phyloP scores from a whole-genome alignment of 73 alveolate genomes.

The Urostyla sp. region DNA sequence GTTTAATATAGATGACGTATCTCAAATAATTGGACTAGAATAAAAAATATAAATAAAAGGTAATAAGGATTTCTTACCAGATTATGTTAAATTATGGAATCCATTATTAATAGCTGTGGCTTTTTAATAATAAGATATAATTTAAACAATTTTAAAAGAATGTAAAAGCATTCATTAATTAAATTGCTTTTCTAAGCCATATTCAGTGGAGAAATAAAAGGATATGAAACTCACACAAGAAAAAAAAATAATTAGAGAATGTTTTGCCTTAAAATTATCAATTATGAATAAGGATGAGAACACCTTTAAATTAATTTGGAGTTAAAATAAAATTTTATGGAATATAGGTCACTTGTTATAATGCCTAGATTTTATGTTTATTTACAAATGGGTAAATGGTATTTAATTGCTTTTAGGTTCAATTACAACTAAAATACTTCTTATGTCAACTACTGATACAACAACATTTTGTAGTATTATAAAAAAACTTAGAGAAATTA shows the following conservation, averaged over 20 bases:
- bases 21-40: too few relatives aligned
- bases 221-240: constrained; percentile 13
- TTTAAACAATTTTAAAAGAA: too few relatives aligned
- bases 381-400: constrained; percentile 19
- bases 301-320: constrained; percentile 40
- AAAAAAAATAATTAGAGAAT: constrained; percentile 30
- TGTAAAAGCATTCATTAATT: too few relatives aligned
- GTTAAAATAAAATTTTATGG: constrained; percentile 41
- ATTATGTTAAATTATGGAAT: too few relatives aligned
- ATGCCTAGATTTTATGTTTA: constrained; percentile 10
- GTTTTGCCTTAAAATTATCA: constrained; percentile 13
- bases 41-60: too few relatives aligned
- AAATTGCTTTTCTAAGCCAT: constrained; percentile 41
- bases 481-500: neutral
- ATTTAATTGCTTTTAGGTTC: constrained; percentile 35
- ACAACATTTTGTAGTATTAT: constrained; percentile 25
- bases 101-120: too few relatives aligned
- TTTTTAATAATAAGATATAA: too few relatives aligned
- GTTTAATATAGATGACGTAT: too few relatives aligned
- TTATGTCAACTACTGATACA: constrained; percentile 10
- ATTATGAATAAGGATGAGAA: constrained; percentile 6
- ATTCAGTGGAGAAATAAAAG: neutral
- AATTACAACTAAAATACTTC: constrained; percentile 24
- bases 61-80: too few relatives aligned
- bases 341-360: constrained; percentile 36